Conservation (phyloP, 257 asterid genomes). For the Anisodus tanguticus region DNA sequence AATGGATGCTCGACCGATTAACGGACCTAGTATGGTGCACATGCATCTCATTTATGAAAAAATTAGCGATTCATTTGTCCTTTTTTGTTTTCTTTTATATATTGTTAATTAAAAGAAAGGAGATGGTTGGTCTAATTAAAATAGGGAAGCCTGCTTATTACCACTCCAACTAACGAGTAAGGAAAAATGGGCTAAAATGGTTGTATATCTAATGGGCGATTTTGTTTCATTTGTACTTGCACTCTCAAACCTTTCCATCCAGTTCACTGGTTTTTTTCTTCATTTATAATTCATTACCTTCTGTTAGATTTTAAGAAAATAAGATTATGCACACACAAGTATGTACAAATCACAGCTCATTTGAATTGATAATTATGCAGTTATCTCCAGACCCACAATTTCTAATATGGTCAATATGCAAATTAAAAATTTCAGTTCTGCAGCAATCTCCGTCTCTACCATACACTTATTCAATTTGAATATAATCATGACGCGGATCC, state of each 20-base stretch:
- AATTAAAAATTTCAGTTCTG: neutral
- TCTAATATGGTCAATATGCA: neutral
- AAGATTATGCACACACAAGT: neutral
- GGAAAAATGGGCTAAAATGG: neutral
- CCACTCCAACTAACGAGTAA: neutral
- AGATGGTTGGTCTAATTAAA: neutral
- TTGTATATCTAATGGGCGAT: neutral
- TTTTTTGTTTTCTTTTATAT: neutral
- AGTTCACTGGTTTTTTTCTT: neutral
- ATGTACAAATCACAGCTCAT: neutral
- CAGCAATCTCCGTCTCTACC: neutral
- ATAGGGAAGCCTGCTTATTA: neutral
- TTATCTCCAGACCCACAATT: conserved; percentile 6
- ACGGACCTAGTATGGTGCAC: neutral
- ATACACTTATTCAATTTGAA: neutral
- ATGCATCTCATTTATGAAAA: conserved; percentile 12
- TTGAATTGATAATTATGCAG: neutral
- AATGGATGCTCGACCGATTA: neutral
- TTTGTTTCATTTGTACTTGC: neutral
- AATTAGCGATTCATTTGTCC: neutral
- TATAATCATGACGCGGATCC: neutral
- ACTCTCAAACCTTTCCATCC: conserved; percentile 10
- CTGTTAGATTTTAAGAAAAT: neutral
- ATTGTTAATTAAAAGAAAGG: neutral
- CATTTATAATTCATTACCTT: neutral